These are phyloP conservation scores for Dittrichia graveolens DNA, from an alignment of 129 eudicot species.

Conservation along the genomic window DNA sequence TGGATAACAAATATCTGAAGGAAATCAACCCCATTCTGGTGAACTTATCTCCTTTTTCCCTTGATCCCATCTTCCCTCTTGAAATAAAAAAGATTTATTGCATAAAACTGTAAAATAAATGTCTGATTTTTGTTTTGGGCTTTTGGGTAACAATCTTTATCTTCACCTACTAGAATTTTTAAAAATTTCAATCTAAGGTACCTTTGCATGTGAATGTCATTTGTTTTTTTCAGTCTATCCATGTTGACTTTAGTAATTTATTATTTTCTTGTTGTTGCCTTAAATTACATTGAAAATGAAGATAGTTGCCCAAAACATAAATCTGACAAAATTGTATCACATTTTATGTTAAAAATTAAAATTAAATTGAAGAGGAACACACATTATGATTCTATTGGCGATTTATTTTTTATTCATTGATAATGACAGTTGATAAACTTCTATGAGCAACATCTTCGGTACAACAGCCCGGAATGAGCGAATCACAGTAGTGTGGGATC, in stretches of 20 bases:
- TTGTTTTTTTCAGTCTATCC: not conserved
- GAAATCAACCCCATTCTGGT: slow-evolving; percentile 76
- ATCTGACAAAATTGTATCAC: not conserved
- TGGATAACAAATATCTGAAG: slow-evolving; percentile 82
- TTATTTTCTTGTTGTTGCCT: not conserved
- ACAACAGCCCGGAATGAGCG: slow-evolving; percentile 47
- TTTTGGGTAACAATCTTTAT: slow-evolving; percentile 6
- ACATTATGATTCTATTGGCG: not conserved
- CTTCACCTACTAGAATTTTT: not conserved
- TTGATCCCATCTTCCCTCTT: not conserved
- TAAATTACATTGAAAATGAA: not conserved
- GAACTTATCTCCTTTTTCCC: slow-evolving; percentile 15
- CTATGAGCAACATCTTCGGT: slow-evolving; percentile 80
- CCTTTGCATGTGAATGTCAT: too few species aligned
- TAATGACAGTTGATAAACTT: slow-evolving; percentile 70
- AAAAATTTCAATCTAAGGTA: not conserved
- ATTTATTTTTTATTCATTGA: not conserved
- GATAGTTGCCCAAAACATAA: not conserved
- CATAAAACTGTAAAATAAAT: not conserved
- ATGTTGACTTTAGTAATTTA: not conserved
- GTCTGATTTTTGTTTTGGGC: not conserved
- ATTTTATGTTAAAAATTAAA: not conserved
- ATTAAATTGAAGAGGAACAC: not conserved
- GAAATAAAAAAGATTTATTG: not conserved
- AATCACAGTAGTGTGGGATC: slow-evolving; percentile 11